Conservation (phyloP, 352 stramenopile genomes). For the Phytophthora europaea region DNA sequence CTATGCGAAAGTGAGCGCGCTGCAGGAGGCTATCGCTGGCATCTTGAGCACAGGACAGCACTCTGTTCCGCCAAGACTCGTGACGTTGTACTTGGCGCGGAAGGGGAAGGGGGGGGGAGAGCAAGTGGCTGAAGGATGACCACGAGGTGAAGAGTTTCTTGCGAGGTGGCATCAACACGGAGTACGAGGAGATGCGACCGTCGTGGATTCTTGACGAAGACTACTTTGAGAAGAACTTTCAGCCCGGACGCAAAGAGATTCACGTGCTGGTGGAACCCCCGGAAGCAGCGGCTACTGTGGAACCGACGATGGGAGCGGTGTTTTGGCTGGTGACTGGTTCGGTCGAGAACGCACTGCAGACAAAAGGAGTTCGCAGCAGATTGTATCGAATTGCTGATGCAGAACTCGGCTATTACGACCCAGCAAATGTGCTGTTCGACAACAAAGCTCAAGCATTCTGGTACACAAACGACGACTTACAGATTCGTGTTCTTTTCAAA, state of each 20-base stretch:
- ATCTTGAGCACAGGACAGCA: too few relatives aligned
- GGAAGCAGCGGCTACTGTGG: background rate
- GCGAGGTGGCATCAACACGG: background rate
- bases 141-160: background rate
- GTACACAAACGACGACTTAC: background rate
- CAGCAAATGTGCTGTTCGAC: background rate
- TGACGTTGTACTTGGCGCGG: too few relatives aligned
- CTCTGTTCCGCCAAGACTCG: too few relatives aligned
- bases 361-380: background rate
- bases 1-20: too few relatives aligned
- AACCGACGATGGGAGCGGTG: background rate
- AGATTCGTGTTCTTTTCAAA: background rate
- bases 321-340: conserved; percentile 1
- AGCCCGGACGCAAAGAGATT: background rate
- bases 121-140: too few relatives aligned
- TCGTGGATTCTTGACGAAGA: background rate
- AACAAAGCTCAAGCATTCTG: background rate
- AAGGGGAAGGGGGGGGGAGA: too few relatives aligned
- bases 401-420: conserved; percentile 6
- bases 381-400: background rate
- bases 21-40: too few relatives aligned
- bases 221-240: background rate
- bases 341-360: background rate
- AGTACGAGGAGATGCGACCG: background rate
- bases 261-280: background rate